Conservation (phyloP, 345 rosid genomes). For the Mangifera indica region DNA sequence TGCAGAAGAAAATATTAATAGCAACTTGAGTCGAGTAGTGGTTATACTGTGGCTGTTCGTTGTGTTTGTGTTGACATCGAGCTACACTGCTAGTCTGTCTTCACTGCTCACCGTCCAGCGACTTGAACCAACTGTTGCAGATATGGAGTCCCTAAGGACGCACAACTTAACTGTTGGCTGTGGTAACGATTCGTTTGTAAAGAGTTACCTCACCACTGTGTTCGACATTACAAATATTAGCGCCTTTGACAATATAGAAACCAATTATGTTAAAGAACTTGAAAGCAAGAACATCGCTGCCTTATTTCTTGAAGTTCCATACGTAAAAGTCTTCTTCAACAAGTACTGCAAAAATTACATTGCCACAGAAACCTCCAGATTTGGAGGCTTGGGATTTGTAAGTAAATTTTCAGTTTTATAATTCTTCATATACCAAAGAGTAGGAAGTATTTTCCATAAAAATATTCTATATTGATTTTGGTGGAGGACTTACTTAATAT, state of each 20-base stretch:
- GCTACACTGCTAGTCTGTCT: constrained; percentile 49
- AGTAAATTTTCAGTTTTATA: constrained; percentile 10
- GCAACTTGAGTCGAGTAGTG: constrained; percentile 34
- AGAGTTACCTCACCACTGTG: constrained; percentile 25
- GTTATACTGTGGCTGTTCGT: constrained; percentile 46
- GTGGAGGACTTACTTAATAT: no score
- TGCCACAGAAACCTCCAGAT: constrained; percentile 26
- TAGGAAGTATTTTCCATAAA: no score
- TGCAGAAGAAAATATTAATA: constrained; percentile 34
- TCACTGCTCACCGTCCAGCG: constrained; percentile 43
- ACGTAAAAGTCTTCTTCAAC: constrained; percentile 34
- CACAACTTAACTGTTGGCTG: constrained; percentile 36
- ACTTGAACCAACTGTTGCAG: constrained; percentile 28
- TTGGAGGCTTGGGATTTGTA: constrained; percentile 55
- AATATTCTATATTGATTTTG: no score
- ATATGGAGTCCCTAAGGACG: constrained; percentile 22
- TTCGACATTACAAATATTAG: not conserved
- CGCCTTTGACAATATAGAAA: not conserved
- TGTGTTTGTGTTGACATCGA: constrained; percentile 42
- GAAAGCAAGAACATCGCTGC: constrained; percentile 25
- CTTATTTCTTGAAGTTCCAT: constrained; percentile 44
- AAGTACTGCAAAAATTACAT: constrained; percentile 33
- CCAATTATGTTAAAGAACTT: constrained; percentile 21
- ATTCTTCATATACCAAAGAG: no score
- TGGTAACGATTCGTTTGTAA: constrained; percentile 36